Conservation (phyloP, 2,329 filamentous ascomycete species). For the Beauveria varroae region DNA sequence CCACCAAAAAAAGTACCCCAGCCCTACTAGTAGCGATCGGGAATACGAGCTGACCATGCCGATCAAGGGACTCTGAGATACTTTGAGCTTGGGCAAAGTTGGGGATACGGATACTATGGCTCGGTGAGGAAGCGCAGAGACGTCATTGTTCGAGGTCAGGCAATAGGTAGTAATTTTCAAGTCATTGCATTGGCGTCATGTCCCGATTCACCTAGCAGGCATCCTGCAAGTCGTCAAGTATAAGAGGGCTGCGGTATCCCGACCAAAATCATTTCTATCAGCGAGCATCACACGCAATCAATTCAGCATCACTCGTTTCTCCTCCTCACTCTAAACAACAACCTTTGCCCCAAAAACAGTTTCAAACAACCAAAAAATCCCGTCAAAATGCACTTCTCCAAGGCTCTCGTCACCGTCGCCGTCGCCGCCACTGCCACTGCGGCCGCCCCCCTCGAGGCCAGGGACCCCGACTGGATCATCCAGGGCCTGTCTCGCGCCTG, state of each 20-base stretch:
- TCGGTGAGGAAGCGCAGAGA: not conserved
- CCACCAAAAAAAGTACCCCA: not conserved
- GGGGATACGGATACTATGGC: not conserved
- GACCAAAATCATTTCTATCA: not conserved
- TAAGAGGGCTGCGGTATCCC: not conserved
- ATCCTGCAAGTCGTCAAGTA: not conserved
- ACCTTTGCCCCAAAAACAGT: conserved; percentile 8
- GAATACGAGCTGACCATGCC: not conserved
- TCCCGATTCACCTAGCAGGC: not conserved
- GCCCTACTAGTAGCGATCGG: not conserved
- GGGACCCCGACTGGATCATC: conserved; percentile 34
- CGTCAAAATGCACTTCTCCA: conserved; percentile 36
- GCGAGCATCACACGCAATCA: not conserved
- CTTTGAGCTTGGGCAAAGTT: not conserved
- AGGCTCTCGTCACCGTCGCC: conserved; percentile 28
- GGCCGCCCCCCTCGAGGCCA: conserved; percentile 35
- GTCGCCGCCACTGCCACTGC: conserved; percentile 28
- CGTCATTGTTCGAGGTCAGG: not conserved
- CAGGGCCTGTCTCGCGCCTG: conserved; percentile 32
- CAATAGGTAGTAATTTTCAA: too few species aligned
- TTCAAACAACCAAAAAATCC: conserved; percentile 10
- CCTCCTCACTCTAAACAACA: not conserved
- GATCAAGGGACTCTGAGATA: not conserved
- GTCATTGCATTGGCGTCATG: too few species aligned
- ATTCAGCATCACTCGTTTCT: not conserved